Evolutionary conservation across 2,329 filamentous ascomycete species (phyloP).

Genomic region (Clonostachys byssicola): DNA sequence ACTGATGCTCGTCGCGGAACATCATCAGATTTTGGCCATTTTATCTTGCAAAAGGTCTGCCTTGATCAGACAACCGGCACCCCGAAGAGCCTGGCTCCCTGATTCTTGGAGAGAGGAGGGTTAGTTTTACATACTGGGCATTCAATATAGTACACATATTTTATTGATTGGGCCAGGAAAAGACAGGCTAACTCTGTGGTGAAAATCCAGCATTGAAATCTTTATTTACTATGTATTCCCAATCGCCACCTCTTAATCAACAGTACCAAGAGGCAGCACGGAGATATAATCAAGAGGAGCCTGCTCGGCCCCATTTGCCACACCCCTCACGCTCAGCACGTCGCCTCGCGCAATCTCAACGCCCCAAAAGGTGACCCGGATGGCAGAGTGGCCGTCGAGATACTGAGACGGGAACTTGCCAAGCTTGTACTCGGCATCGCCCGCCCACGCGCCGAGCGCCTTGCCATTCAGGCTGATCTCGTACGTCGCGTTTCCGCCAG

Average conservation of each 20-base stretch:
- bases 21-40: too few species aligned
- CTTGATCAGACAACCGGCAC: too few species aligned
- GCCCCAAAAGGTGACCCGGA: slow-evolving; percentile 52
- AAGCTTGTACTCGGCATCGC: slow-evolving; percentile 53
- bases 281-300: slow-evolving; percentile 66
- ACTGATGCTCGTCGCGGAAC: too few species aligned
- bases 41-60: too few species aligned
- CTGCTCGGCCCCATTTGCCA: slow-evolving; percentile 54
- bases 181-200: too few species aligned
- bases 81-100: too few species aligned
- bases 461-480: slow-evolving; percentile 47
- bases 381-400: slow-evolving; percentile 62
- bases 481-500: slow-evolving; percentile 52
- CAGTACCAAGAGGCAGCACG: slow-evolving; percentile 51
- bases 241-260: slow-evolving; percentile 37
- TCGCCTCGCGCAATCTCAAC: slow-evolving; percentile 47
- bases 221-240: not conserved
- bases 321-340: slow-evolving; percentile 49
- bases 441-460: slow-evolving; percentile 52
- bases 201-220: not conserved
- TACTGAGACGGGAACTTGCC: slow-evolving; percentile 54
- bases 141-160: too few species aligned
- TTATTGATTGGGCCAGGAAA: too few species aligned
- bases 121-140: too few species aligned
- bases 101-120: too few species aligned